Base-by-base conservation (phyloP, 2,329 filamentous ascomycete species). In the Erysiphe pulchra region DNA sequence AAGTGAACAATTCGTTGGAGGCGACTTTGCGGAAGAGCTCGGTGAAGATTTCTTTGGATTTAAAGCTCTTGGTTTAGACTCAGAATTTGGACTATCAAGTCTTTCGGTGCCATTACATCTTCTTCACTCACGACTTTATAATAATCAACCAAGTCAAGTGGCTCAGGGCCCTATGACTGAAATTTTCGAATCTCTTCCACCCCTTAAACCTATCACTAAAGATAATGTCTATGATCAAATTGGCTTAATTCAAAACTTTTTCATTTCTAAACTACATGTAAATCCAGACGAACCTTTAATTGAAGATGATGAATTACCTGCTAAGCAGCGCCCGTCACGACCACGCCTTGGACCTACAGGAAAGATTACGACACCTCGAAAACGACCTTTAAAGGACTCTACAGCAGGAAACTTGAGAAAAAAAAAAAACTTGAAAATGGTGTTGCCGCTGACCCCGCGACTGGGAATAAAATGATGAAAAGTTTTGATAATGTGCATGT, bases 11-110 rank as follows among this genome's bases (percentile, higher is more conserved):
- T 98, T 95, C 54, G 77, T 94, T 42, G 84, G 82, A 41, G 90
- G 90, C 50, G 90, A 98, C 61, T 98, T 98, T 59, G 90, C 90
- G 0, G 90, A 94, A 59, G 90, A 98, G 54, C 80, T 98, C 12
- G 87, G 86, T 49, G 90, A 98, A 65, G 90, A 98, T 63, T 98
- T 94, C 71, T 98, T 98, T 57, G 90, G 90, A 28, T 95, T 98
- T 71, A 86, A 85, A 58, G 86, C 92, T 49, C 73, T 98, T 41
- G 90, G 90, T 39, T 70, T 98, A 47, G 85, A 93, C 56, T 79
- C 77, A 54, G 90, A 98, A 59, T 80, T 95, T 58, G 86, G 86
- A 16, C 69, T 90, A 50, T 78, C 87, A 31, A 80, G 80, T 52
- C 73, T 95, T 49, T 86, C 82, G 45, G 90, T 98, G 33, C 90